These are phyloP conservation scores for Cutaneotrichosporon sp. DNA, from an alignment of 1,284 basidiomycete species.

Conservation along the genomic window DNA sequence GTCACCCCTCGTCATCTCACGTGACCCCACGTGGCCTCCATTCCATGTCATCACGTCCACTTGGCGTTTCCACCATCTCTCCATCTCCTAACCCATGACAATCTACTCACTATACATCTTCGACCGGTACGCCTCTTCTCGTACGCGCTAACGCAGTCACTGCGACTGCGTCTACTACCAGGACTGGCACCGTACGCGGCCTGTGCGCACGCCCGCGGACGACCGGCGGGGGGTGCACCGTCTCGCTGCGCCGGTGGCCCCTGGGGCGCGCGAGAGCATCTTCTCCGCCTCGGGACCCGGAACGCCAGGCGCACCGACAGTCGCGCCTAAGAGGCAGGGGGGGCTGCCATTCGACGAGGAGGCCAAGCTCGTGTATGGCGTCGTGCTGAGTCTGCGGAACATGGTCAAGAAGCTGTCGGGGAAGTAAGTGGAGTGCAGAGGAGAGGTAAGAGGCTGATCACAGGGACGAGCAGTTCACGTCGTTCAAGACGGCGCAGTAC, in stretches of 20 bases:
- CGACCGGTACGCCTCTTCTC: constrained; percentile 62
- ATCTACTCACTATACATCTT: constrained; percentile 87
- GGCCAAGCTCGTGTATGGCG: constrained; percentile 94
- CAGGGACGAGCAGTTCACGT: constrained; percentile 86
- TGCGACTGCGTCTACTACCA: constrained; percentile 90
- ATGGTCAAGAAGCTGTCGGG: constrained; percentile 93
- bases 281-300: constrained; percentile 26
- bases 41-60: not conserved
- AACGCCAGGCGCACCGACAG: not conserved
- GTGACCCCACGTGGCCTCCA: constrained; percentile 3
- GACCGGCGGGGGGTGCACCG: constrained; percentile 69
- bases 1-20: constrained; percentile 15
- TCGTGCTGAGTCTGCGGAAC: constrained; percentile 84
- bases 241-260: constrained; percentile 54
- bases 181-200: constrained; percentile 80
- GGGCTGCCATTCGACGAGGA: constrained; percentile 90
- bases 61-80: not conserved
- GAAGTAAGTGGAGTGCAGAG: constrained; percentile 58
- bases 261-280: constrained; percentile 34
- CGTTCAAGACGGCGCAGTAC: constrained; percentile 88
- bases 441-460: not conserved
- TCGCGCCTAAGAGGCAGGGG: constrained; percentile 14
- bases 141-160: constrained; percentile 60
- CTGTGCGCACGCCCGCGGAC: constrained; percentile 62
- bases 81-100: constrained; percentile 59